Evolutionary conservation across 2,329 filamentous ascomycete species (phyloP).

Genomic region (Pseudogymnoascus sp.): DNA sequence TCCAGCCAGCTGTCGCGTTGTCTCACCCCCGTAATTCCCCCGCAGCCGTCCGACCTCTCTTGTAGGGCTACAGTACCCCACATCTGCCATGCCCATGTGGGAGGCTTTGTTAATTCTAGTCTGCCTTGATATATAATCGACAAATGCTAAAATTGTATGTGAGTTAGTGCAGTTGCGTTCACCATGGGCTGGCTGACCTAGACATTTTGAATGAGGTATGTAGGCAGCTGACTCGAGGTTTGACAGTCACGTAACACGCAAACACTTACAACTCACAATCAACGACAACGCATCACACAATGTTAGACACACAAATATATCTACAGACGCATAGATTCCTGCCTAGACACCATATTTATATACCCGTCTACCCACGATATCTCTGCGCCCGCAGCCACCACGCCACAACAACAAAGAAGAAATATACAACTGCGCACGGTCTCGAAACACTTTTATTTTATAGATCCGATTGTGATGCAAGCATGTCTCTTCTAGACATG

Average conservation of each 20-base stretch:
- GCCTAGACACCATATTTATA: slow-evolving; percentile 7
- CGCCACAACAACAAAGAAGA: slow-evolving; percentile 6
- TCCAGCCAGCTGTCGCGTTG: neutral
- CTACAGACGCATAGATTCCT: slow-evolving; percentile 4
- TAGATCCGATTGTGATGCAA: neutral
- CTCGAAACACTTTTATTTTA: slow-evolving; percentile 1
- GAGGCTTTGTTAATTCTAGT: neutral
- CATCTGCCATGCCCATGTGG: neutral
- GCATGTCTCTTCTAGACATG: slow-evolving; percentile 5
- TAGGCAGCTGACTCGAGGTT: neutral
- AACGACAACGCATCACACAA: neutral
- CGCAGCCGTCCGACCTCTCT: neutral
- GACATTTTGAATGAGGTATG: neutral
- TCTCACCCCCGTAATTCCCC: neutral
- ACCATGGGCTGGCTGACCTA: neutral
- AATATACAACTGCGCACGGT: slow-evolving; percentile 2
- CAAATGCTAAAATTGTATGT: neutral
- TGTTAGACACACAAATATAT: neutral
- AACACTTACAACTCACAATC: neutral
- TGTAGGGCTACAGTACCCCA: neutral
- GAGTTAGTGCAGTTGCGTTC: neutral
- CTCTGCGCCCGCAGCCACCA: neutral
- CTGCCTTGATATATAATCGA: neutral
- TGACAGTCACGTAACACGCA: neutral
- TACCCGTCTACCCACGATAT: slow-evolving; percentile 6